These are phyloP conservation scores for Candida awuae DNA, from an alignment of 805 yeast genomes.

Conservation along the genomic window DNA sequence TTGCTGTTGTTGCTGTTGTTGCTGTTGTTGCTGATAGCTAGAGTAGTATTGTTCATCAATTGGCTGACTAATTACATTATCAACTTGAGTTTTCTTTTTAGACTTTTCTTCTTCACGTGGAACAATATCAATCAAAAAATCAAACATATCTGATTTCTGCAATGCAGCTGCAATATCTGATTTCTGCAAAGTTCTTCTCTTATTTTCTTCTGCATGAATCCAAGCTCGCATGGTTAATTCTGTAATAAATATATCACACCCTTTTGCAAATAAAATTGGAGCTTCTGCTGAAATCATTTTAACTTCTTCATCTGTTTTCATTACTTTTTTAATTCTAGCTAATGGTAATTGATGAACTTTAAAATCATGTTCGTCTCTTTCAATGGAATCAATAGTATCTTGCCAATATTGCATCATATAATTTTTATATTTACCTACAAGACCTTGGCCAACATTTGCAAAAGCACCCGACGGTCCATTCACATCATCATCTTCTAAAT, in stretches of 20 bases:
- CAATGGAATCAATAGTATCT: slow-evolving; percentile 84
- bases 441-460: slow-evolving; percentile 87
- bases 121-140: slow-evolving; percentile 89
- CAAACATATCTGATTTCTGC: slow-evolving; percentile 94
- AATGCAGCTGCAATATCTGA: slow-evolving; percentile 93
- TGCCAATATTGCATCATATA: slow-evolving; percentile 98
- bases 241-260: slow-evolving; percentile 94
- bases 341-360: slow-evolving; percentile 91
- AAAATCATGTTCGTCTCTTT: slow-evolving; percentile 81
- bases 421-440: slow-evolving; percentile 72
- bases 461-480: slow-evolving; percentile 32
- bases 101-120: slow-evolving; percentile 79
- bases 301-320: slow-evolving; percentile 97
- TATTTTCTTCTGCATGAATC: slow-evolving; percentile 97
- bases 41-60: slow-evolving; percentile 13
- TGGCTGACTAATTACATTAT: no score
- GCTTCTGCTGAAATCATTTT: slow-evolving; percentile 98
- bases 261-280: slow-evolving; percentile 94
- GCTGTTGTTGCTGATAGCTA: slow-evolving; percentile 17
- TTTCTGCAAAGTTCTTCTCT: slow-evolving; percentile 88
- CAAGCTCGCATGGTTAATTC: slow-evolving; percentile 98
- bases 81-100: no score
- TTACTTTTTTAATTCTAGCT: slow-evolving; percentile 93
- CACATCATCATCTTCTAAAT: slow-evolving; percentile 23
- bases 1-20: slow-evolving; percentile 13